phyloP scores from a whole-genome alignment of 2,329 filamentous ascomycete genomes.

The Penicillium psychrosexuale region DNA sequence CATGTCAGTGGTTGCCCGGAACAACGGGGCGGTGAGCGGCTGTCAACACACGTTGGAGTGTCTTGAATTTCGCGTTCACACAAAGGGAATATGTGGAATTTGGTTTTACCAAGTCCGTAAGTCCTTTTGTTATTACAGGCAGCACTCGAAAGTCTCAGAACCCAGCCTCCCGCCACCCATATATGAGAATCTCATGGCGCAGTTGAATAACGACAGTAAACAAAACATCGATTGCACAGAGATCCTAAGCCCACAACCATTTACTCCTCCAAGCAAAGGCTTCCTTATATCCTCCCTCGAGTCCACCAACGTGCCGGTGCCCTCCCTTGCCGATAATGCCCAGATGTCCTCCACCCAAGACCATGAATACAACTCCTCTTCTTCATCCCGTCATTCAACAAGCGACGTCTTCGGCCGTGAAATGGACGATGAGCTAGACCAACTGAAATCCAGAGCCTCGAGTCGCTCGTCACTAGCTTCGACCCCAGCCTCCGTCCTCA shows the following conservation, averaged over 20 bases:
- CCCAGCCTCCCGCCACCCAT: neutral
- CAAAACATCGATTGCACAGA: constrained; percentile 12
- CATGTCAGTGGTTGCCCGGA: constrained; percentile 14
- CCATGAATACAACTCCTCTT: constrained; percentile 36
- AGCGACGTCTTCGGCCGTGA: constrained; percentile 27
- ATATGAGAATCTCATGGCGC: constrained; percentile 17
- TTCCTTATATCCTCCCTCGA: constrained; percentile 20
- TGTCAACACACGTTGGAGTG: constrained; percentile 13
- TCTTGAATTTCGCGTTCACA: constrained; percentile 5
- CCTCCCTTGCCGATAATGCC: constrained; percentile 12
- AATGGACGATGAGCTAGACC: constrained; percentile 29
- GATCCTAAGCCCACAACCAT: constrained; percentile 24
- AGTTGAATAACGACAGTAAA: constrained; percentile 13
- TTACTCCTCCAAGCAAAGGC: constrained; percentile 17
- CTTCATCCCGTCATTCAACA: constrained; percentile 30
- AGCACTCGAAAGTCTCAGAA: neutral
- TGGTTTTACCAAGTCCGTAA: constrained; percentile 1
- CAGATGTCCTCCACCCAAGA: constrained; percentile 21
- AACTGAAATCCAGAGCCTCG: constrained; percentile 30
- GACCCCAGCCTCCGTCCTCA: constrained; percentile 38
- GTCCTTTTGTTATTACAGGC: neutral
- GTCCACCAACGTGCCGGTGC: too few relatives aligned
- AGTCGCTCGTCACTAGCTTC: constrained; percentile 45
- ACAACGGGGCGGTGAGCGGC: constrained; percentile 19
- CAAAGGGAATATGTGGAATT: neutral